phyloP scores from a whole-genome alignment of 495 filamentous ascomycete genomes.

The Penicillium tannophilum region DNA sequence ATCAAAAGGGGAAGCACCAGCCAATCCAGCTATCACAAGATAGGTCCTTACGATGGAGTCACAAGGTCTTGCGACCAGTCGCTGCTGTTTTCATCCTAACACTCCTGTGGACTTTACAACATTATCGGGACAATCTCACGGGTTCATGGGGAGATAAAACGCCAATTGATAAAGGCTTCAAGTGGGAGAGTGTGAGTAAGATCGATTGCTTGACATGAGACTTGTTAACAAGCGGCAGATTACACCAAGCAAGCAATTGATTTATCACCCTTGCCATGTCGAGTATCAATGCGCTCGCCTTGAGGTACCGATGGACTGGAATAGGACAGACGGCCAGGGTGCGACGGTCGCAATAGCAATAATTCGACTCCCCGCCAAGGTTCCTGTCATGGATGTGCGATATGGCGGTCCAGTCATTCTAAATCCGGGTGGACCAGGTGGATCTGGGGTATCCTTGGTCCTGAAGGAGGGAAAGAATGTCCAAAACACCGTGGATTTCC shows the following conservation, averaged over 20 bases:
- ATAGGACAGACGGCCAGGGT: not conserved
- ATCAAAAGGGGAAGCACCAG: not conserved
- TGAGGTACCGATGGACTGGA: constrained; percentile 1
- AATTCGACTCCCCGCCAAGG: not conserved
- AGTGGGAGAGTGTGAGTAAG: not conserved
- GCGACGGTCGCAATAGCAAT: not conserved
- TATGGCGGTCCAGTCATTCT: constrained; percentile 1
- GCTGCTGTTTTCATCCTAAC: not conserved
- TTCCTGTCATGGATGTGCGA: not conserved
- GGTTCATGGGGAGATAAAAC: not conserved
- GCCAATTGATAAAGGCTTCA: not conserved
- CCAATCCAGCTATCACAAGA: no score
- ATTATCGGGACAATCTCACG: not conserved
- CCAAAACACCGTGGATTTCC: not conserved
- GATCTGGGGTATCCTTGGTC: not conserved
- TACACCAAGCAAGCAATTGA: not conserved
- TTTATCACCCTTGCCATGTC: constrained; percentile 2
- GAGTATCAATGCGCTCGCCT: not conserved
- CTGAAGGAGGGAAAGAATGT: not conserved
- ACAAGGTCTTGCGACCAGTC: not conserved
- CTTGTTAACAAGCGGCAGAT: not conserved
- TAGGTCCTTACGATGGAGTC: not conserved
- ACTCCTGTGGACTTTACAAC: not conserved
- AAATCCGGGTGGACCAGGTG: constrained; percentile 1
- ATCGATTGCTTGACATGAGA: not conserved